A percentile compares a stretch with the other conserved stretches of the same genome.
phyloP scores from a whole-genome alignment of 495 filamentous ascomycete genomes.

The Penicillium canescens region DNA sequence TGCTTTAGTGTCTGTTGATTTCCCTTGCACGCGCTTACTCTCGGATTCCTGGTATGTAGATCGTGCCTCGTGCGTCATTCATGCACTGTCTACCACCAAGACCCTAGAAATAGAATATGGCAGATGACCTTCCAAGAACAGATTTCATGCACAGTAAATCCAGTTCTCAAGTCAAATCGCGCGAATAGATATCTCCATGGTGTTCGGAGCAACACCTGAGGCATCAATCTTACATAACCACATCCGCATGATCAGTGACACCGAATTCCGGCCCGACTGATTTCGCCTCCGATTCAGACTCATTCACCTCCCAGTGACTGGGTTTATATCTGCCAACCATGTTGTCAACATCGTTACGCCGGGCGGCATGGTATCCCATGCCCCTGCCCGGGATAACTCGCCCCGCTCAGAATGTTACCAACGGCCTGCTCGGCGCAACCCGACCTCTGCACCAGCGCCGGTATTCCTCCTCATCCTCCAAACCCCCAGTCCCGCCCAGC shows the following conservation, averaged over 20 bases:
- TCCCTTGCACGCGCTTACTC: background rate
- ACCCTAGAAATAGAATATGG: background rate
- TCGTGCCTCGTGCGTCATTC: background rate
- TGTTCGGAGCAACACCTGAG: slow-evolving; percentile 13
- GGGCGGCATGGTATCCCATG: slow-evolving; percentile 39
- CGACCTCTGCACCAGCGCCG: slow-evolving; percentile 50
- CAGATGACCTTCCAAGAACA: background rate
- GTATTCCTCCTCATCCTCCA: slow-evolving; percentile 56
- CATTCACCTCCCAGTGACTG: slow-evolving; percentile 28
- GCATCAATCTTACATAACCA: slow-evolving; percentile 33
- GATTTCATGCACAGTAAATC: too few relatives aligned
- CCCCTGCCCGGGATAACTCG: slow-evolving; percentile 41
- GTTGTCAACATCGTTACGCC: slow-evolving; percentile 51
- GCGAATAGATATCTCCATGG: background rate
- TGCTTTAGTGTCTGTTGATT: background rate
- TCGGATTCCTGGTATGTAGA: background rate
- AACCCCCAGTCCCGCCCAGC: slow-evolving; percentile 45
- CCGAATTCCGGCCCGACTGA: slow-evolving; percentile 38
- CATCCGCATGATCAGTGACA: slow-evolving; percentile 41
- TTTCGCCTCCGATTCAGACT: slow-evolving; percentile 43
- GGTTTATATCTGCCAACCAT: slow-evolving; percentile 35
- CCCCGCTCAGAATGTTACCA: slow-evolving; percentile 30
- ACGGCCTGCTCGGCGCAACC: slow-evolving; percentile 32
- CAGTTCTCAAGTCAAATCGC: background rate
- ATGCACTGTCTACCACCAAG: background rate